A percentile compares a stretch with the other conserved stretches of the same genome.
These are phyloP conservation scores for Teunomyces lycoperdinae DNA, from an alignment of 805 yeast genomes.

Conservation along the genomic window DNA sequence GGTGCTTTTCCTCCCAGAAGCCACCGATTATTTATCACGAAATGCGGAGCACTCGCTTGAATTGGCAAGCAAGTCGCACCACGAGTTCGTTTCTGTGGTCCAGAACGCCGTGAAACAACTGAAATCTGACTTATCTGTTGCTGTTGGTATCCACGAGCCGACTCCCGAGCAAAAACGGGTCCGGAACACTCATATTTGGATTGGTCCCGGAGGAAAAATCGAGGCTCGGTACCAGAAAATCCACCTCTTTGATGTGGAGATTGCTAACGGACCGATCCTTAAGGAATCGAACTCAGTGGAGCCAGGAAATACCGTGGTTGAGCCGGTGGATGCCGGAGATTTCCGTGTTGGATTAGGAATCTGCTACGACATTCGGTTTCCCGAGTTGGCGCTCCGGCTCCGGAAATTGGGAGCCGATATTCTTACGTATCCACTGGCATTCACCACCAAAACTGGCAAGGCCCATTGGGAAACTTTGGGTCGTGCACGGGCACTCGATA, in stretches of 20 bases:
- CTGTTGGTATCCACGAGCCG: conserved; percentile 90
- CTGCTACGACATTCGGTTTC: conserved; percentile 87
- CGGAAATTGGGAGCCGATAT: conserved; percentile 72
- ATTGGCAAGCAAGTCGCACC: conserved; percentile 47
- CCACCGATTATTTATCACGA: conserved; percentile 81
- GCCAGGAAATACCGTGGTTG: conserved; percentile 58
- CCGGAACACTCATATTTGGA: conserved; percentile 71
- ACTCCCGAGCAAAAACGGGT: conserved; percentile 22
- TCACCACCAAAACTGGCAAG: conserved; percentile 86
- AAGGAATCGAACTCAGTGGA: conserved; percentile 78
- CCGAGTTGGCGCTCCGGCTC: conserved; percentile 68
- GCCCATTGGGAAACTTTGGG: conserved; percentile 88
- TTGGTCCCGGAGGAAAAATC: conserved; percentile 62
- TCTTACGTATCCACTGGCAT: conserved; percentile 85
- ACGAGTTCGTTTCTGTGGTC: conserved; percentile 42
- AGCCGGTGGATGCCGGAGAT: conserved; percentile 53
- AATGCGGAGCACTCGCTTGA: conserved; percentile 61
- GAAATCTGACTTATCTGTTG: conserved; percentile 50
- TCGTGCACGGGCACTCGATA: conserved; percentile 80
- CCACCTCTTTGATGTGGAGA: conserved; percentile 86
- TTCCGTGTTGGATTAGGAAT: conserved; percentile 64
- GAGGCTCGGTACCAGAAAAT: conserved; percentile 74
- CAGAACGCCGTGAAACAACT: conserved; percentile 45
- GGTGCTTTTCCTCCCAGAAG: conserved; percentile 87
- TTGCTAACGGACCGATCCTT: conserved; percentile 76